Base-by-base conservation (phyloP, 169 alveolate species). In the Eimeria falciformis region DNA sequence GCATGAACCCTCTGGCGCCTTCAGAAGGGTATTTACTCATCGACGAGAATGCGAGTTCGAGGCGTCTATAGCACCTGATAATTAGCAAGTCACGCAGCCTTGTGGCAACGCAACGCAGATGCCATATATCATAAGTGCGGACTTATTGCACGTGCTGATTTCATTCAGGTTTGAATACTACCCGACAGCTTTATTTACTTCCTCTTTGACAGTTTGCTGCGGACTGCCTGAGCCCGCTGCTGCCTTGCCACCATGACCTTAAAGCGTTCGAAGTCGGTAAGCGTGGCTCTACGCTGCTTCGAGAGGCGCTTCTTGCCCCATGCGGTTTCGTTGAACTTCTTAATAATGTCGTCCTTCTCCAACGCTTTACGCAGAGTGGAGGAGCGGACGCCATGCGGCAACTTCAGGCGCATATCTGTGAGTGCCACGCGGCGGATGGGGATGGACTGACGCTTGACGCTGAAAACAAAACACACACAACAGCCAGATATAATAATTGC, bases 211-310 rank as follows among this genome's bases (percentile, higher is more conserved):
- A 88, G 88, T 55, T 56, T 75, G 56, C 69, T 50, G 75, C 94
- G 95, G 93, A 95, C 90, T 43, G 94, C 58, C 92, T 77, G 90
- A 68, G 94, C 87, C 88, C 97, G 66, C 86, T 95, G 95, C 94
- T 92, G 92, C 88, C 92, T 65, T 62, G 97, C 97, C 53, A 95
- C 95, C 94, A 95, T 93, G 43, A 96, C 93, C 94, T 97, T 96
- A 94, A 97, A 97, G 90, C 98, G 95, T 50, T 97, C 97, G 79
- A 96, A 97, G 96, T 97, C 98, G 14, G 96, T 97, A 91, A 97
- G 96, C 89, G 93, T 82, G 62, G 94, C 95, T 85, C 96, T 91
- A 82, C 91, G 94, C 88, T 96, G 95, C 33, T 92, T 93, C 73
- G 94, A 92, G 23, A 94, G 93, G 81, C 97, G 92, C 90, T 95